A percentile compares a stretch with the other conserved stretches of the same genome.
Evolutionary conservation across 805 yeast species (phyloP).

Genomic region (Maudiozyma serrabonitensis): DNA sequence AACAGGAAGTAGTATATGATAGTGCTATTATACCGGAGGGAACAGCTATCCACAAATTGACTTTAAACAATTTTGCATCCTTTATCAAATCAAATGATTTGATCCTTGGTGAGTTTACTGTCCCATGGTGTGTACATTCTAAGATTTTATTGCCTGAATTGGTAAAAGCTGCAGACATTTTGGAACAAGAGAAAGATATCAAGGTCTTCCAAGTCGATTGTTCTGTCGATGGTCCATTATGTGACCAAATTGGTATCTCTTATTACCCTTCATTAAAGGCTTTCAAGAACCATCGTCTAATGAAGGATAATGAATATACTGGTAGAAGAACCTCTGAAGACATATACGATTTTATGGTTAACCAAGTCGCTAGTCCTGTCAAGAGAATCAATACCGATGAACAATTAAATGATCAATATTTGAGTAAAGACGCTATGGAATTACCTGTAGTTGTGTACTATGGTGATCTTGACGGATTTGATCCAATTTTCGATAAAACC

Average conservation of each 20-base stretch:
- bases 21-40: conserved; percentile 72
- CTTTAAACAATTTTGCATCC: conserved; percentile 51
- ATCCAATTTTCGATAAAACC: conserved; percentile 47
- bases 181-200: conserved; percentile 47
- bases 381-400: conserved; percentile 38
- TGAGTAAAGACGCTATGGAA: conserved; percentile 25
- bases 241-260: conserved; percentile 54
- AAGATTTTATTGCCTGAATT: conserved; percentile 73
- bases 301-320: conserved; percentile 47
- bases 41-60: conserved; percentile 75
- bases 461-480: conserved; percentile 22
- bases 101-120: conserved; percentile 77
- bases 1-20: not conserved
- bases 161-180: conserved; percentile 65
- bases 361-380: conserved; percentile 72
- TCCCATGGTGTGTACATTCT: conserved; percentile 98
- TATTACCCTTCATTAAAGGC: conserved; percentile 80
- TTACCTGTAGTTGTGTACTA: conserved; percentile 52
- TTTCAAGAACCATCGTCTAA: conserved; percentile 44
- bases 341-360: conserved; percentile 67
- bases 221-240: conserved; percentile 61
- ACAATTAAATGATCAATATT: conserved; percentile 37
- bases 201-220: conserved; percentile 78
- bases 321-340: conserved; percentile 78
- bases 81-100: conserved; percentile 65